Evolutionary conservation across 805 yeast species (phyloP), one percentile per base, ranked within the genome.

Genomic region (Monosporozyma unispora): DNA sequence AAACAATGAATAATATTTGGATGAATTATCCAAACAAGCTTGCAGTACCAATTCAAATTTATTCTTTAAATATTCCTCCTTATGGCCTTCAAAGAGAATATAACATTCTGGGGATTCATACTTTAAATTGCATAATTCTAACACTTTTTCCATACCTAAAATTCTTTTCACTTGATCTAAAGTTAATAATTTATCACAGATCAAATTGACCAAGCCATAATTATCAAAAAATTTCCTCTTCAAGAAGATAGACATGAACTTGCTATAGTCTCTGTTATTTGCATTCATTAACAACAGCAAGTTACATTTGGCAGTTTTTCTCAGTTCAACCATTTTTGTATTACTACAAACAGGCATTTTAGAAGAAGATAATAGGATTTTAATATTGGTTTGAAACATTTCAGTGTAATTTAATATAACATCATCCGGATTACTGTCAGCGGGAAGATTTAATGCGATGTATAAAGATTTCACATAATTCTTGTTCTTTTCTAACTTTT

Each of bases 201-300:
- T 56, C 23, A 66, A 49, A 22, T 50, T 43, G 8, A 59, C 44
- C 35, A 66, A 51, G 37, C 60, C 60, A 7, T 49, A 47, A 10
- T 49, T 41, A 11, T 54, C 52, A 31, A 60, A 62, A 47, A 55
- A 55, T 49, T 60, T 62, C 25, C 68, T 54, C 45, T 64, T 66
- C 43, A 66, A 51, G 46, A 54, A 64, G 14, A 66, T 56, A 1
- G 68, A 57, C 61, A 64, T 55, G 44, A 59, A 62, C 39, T 64
- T 66, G 44, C 57, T 60, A 46, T 66, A 64, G 10, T 66, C 68
- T 37, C 58, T 53, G 8, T 33, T 35, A 38, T 56, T 57, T 1
- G 57, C 47, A 14, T 50, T 46, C 58, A 57, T 60, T 22, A 64
- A 52, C 10, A 61, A 48, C 14, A 58, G 44, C 39, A 66, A 46